Evolutionary conservation across 495 filamentous ascomycete species (phyloP), one percentile per base, ranked within the genome.

Genomic region (Opeltia flavorubescens): DNA sequence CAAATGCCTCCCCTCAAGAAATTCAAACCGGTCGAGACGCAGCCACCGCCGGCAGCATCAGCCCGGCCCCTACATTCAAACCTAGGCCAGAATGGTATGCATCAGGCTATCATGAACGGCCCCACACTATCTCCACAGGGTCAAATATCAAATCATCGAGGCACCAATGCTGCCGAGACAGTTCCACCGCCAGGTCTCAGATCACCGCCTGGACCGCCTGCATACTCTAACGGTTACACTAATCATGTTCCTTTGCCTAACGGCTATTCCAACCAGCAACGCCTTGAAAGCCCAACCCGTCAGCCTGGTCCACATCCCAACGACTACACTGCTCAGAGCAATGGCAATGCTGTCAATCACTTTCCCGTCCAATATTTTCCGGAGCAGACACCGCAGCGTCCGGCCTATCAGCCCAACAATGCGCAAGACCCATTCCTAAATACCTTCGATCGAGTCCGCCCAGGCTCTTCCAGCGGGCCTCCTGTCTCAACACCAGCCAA

Each of bases 391-490:
- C 53, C 58, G 27, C 64, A 66, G 44, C 53, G 54, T 47, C 51
- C 56, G 33, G 56, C 58, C 28, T 61, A 61, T 25, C 58, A 64
- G 13, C 63, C 62, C 31, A 54, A 61, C 2, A 53, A 58, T 46
- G 56, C 51, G 21, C 53, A 55, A 27, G 58, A 52, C 30, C 54
- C 45, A 42, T 52, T 50, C 47, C 34, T 44, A 2, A 55, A 60
- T 21, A 53, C 65, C 11, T 63, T 69, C 29, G 51, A 58, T 13
- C 48, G 62, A 20, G 64, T 60, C 27, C 66, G 67, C 29, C 67
- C 70, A 26, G 62, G 63, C 6, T 72, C 70, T 9, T 70, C 68
- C 38, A 66, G 71, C 50, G 69, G 67, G 27, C 51, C 59, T 3
- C 59, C 63, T 30, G 61, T 48, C n/a, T 43, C 64, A 11, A 52